Evolutionary conservation across 192 early-diverging fungal species (phyloP), one percentile per base, ranked within the genome.

Genomic region (Linnemannia zychae): DNA sequence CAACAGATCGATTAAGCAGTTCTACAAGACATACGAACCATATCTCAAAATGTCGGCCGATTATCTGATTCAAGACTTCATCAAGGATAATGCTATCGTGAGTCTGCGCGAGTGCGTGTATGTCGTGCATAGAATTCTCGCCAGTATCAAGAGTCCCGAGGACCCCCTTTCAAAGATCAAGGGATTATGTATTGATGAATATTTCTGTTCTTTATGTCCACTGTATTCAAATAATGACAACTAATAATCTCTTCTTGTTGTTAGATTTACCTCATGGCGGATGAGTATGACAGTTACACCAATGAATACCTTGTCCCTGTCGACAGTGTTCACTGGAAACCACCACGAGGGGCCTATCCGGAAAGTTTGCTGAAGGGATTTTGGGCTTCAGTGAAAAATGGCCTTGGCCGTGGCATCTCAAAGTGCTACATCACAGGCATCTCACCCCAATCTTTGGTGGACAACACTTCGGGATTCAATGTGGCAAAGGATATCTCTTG

Each of bases 211-310:
- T 80, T 80, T 46, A 50, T 86, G 37, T 0, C 68, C 15, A 31
- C 57, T 6, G 40, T 3, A 44, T 60, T 71, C n/a, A 74, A 74
- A 52, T 28, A 71, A 44, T 9, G 9, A 44, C 40, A 44, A 44
- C 9, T 44, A 44, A 44, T 44, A 44, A 44, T 44, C 40, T 44
- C 40, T 44, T 44, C 40, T 44, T 44, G 40, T 9, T 44, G 60
- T 44, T 78, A 84, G 81, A 88, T 88, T 67, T 88, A 84, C 74
- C 46, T 88, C 63, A 72, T 88, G 77, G 87, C 81, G 40, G 87
- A 88, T 53, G 87, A 80, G 40, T 88, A 88, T 79, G 87, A 88
- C 71, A 78, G 77, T 67, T 88, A 70, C 78, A 77, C 37, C 78
- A 84, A 88, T 75, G 75, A 88, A 18, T 84, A 82, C 36, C 69